Conservation (phyloP, 352 stramenopile species). For the Phytophthora ramorum region DNA sequence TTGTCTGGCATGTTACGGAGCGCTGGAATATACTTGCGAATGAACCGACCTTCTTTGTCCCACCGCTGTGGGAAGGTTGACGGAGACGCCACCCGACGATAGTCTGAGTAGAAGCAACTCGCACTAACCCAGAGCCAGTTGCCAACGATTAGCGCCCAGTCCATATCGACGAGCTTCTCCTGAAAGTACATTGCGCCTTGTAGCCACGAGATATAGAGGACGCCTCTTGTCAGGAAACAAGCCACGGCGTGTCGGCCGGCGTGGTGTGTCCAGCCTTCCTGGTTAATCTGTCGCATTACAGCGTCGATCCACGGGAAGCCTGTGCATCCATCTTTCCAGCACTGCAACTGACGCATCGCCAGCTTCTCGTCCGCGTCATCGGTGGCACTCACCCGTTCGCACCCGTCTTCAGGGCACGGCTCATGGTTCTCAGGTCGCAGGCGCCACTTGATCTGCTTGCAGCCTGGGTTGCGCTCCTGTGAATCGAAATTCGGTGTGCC, state of each 20-base stretch:
- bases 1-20: slow-evolving; percentile 92
- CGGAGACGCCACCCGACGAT: slow-evolving; percentile 94
- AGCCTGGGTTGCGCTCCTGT: slow-evolving; percentile 92
- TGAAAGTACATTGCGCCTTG: slow-evolving; percentile 91
- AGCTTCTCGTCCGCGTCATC: slow-evolving; percentile 49
- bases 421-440: slow-evolving; percentile 43
- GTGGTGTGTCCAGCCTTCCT: slow-evolving; percentile 89
- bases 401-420: slow-evolving; percentile 17
- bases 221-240: slow-evolving; percentile 96
- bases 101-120: slow-evolving; percentile 96
- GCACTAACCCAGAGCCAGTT: slow-evolving; percentile 98
- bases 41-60: slow-evolving; percentile 91
- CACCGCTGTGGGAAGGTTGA: slow-evolving; percentile 94
- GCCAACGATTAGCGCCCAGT: slow-evolving; percentile 97
- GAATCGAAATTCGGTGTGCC: slow-evolving; percentile 84
- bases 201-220: slow-evolving; percentile 96
- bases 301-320: slow-evolving; percentile 98
- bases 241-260: slow-evolving; percentile 93
- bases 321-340: slow-evolving; percentile 94
- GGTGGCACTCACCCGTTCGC: neutral
- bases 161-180: slow-evolving; percentile 94
- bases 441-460: slow-evolving; percentile 78
- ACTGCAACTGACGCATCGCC: slow-evolving; percentile 62
- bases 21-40: slow-evolving; percentile 92
- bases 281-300: slow-evolving; percentile 92